These are phyloP conservation scores for Calocybe gangraenosa DNA, from an alignment of 768 basidiomycete genomes.

Conservation along the genomic window DNA sequence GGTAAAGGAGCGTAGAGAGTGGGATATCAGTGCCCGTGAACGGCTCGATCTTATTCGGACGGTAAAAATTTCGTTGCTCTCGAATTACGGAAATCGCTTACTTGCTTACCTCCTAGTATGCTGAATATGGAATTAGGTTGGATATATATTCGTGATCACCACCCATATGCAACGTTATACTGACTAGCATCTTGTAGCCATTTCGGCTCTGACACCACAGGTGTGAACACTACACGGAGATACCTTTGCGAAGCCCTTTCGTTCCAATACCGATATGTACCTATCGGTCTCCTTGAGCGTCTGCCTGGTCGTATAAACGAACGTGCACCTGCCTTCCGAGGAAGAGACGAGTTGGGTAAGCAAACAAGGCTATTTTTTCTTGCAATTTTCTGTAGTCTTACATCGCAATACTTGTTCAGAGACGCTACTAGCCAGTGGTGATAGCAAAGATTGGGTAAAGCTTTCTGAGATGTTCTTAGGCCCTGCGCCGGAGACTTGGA, in stretches of 20 bases:
- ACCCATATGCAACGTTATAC: no score
- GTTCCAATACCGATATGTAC: slow-evolving; percentile 95
- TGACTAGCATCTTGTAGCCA: slow-evolving; percentile 51
- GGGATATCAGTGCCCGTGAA: slow-evolving; percentile 89
- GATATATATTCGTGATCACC: no score
- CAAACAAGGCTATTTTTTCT: slow-evolving; percentile 4
- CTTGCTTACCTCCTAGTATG: slow-evolving; percentile 46
- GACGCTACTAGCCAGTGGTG: slow-evolving; percentile 75
- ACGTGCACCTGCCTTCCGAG: slow-evolving; percentile 81
- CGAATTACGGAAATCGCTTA: background rate
- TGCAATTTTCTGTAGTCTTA: slow-evolving; percentile 1
- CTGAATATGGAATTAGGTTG: slow-evolving; percentile 81
- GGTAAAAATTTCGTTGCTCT: slow-evolving; percentile 33
- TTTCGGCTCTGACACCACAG: slow-evolving; percentile 83
- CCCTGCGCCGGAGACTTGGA: slow-evolving; percentile 76
- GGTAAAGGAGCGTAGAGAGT: slow-evolving; percentile 86
- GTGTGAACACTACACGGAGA: slow-evolving; percentile 86
- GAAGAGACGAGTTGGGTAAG: slow-evolving; percentile 84
- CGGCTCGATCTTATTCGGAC: slow-evolving; percentile 74
- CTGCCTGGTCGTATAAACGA: slow-evolving; percentile 86
- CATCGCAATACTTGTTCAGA: slow-evolving; percentile 39
- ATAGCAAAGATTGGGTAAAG: slow-evolving; percentile 86
- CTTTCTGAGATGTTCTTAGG: slow-evolving; percentile 96
- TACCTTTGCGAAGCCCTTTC: slow-evolving; percentile 95
- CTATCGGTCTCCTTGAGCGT: slow-evolving; percentile 84